Evolutionary conservation across 371 early-diverging fungal genomes (phyloP), one percentile per base, ranked within the genome.

Genomic region (Lichtheimia ornata): DNA sequence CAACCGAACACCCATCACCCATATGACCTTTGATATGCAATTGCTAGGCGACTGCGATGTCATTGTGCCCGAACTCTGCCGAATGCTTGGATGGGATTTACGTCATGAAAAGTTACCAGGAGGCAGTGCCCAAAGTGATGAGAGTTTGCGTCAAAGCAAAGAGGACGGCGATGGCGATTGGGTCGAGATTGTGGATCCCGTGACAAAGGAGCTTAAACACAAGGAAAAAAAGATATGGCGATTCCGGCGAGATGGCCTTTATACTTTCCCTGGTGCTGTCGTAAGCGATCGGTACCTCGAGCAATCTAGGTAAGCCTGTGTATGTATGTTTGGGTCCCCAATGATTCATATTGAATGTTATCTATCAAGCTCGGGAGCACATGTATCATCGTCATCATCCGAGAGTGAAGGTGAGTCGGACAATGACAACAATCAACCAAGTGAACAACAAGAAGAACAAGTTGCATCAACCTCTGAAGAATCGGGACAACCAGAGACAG

Each of bases 21-120:
- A 91, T 56, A 81, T 84, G 66, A 84, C 86, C 18, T 97, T 97
- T 82, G 97, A 96, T 64, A 85, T 95, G 2, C 93, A 95, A 62
- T 66, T 97, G 27, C 71, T 95, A 5, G 97, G 97, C 12, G 81
- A 95, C 69, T 88, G 90, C 51, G 97, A 97, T 69, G 81, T 81
- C 3, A 93, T 96, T 61, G 90, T 94, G 4, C 84, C 86, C 4
- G 89, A 94, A 50, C 67, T 97, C 15, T 90, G 92, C 63, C 71
- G 84, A 25, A 74, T 79, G 71, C 77, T 88, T 2, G 86, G 80
- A 0, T 97, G 97, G 97, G 86, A 88, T 52, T 56, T 88, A 20
- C 65, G 63, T 49, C 85, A 84, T 51, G 69, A 73, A 7, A 83
- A 78, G 43, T 51, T 85, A 20, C 84, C 84, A 13, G 84, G 83